Evolutionary conservation across 768 basidiomycete genomes (phyloP), one percentile per base, ranked within the genome.

Genomic region (Gelatoporia subvermispora): DNA sequence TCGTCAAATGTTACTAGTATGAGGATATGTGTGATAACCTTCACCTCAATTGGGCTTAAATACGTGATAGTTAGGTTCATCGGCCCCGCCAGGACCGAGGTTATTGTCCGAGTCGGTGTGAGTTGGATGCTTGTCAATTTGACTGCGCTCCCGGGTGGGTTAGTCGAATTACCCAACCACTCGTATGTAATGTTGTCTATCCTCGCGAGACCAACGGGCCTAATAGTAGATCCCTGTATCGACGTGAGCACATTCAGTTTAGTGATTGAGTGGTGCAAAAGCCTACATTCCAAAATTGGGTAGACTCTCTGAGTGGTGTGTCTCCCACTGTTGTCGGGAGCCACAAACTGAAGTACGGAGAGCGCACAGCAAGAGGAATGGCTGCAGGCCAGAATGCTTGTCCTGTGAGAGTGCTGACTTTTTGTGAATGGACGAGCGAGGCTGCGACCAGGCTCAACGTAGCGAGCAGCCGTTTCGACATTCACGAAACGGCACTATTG

Each of bases 11-110:
- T n/a, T n/a, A n/a, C n/a, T n/a, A n/a, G n/a, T n/a, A n/a, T n/a
- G n/a, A n/a, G n/a, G n/a, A n/a, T n/a, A n/a, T n/a, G n/a, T n/a
- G n/a, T n/a, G n/a, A n/a, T n/a, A n/a, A n/a, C n/a, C n/a, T n/a
- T 20, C 41, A 69, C 69, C 60, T 69, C 69, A 20, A 73, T 66
- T 1, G 71, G 72, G 35, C 63, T 69, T 10, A 72, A 54, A 50
- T 68, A 73, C 2, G 65, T 69, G 35, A 67, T 60, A 16, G 60
- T 71, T 42, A 72, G 43, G 36, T 67, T 57, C 48, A 73, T 65
- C 2, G 60, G 54, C 15, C 69, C 72, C 7, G 69, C 68, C 38
- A 53, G 49, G 43, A 70, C 51, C 2, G 51, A 57, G 50, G 68
- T 63, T 8, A 61, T 59, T 42, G 67, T 65, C 10, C 61, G 61